These are phyloP conservation scores for Tricharina praecox DNA, from an alignment of 495 filamentous ascomycete genomes.

Conservation along the genomic window DNA sequence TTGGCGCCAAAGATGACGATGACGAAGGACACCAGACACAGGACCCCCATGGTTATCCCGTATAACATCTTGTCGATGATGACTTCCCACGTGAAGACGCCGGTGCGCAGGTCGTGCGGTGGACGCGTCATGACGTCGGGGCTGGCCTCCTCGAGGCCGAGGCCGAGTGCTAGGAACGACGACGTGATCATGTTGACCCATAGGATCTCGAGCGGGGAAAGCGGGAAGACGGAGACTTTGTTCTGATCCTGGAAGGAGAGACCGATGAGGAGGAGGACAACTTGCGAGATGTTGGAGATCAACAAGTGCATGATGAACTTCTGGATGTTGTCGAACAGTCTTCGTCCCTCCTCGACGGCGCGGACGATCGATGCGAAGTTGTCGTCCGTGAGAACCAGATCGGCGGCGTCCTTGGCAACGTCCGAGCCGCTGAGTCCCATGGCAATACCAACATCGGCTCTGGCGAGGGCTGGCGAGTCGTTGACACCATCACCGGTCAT, in stretches of 20 bases:
- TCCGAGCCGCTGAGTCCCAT: constrained; percentile 66
- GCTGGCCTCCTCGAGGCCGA: constrained; percentile 40
- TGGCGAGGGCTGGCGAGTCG: constrained; percentile 64
- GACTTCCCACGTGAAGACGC: constrained; percentile 41
- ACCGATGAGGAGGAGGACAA: constrained; percentile 38
- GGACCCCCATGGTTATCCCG: constrained; percentile 38
- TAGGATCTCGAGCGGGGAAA: constrained; percentile 41
- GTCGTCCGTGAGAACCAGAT: constrained; percentile 65
- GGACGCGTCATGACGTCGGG: constrained; percentile 41
- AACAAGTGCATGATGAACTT: constrained; percentile 49
- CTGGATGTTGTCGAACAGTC: constrained; percentile 51
- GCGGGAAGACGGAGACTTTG: constrained; percentile 37
- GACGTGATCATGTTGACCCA: constrained; percentile 48
- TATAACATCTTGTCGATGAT: constrained; percentile 42
- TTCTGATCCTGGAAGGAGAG: constrained; percentile 38
- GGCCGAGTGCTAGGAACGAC: constrained; percentile 40
- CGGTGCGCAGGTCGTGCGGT: constrained; percentile 34
- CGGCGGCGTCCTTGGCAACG: constrained; percentile 73
- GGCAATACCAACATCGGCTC: constrained; percentile 71
- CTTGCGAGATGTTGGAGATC: constrained; percentile 42
- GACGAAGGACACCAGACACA: constrained; percentile 38
- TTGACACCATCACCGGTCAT: constrained; percentile 90
- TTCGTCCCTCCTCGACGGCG: constrained; percentile 44
- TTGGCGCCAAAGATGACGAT: constrained; percentile 36
- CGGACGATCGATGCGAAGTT: constrained; percentile 70